Evolutionary conservation across 2,329 filamentous ascomycete genomes (phyloP).

Genomic region (Clarireedia homoeocarpa): DNA sequence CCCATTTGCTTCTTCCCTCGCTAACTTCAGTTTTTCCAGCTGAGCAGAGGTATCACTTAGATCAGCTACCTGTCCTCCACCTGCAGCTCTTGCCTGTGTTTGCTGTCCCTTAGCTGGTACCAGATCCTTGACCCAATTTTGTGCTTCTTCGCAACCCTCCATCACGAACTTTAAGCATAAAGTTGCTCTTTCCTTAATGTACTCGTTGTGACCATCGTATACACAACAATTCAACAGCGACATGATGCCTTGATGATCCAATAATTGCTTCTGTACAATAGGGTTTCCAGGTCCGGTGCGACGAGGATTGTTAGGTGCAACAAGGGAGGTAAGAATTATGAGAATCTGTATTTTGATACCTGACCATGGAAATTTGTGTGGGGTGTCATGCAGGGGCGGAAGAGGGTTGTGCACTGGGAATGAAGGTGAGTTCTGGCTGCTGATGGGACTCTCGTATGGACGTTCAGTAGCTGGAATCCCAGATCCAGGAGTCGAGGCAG

Average conservation of each 20-base stretch:
- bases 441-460: slow-evolving; percentile 46
- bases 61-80: neutral
- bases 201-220: slow-evolving; percentile 89
- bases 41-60: neutral
- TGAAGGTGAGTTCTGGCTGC: slow-evolving; percentile 12
- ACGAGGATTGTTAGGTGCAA: slow-evolving; percentile 68
- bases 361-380: slow-evolving; percentile 57
- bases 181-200: slow-evolving; percentile 84
- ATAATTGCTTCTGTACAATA: slow-evolving; percentile 79
- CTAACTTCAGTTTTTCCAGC: neutral
- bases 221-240: slow-evolving; percentile 81
- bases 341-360: slow-evolving; percentile 90
- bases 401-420: slow-evolving; percentile 32
- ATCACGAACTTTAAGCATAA: slow-evolving; percentile 80
- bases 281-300: slow-evolving; percentile 56
- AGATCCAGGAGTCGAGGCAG: slow-evolving; percentile 3
- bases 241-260: slow-evolving; percentile 77
- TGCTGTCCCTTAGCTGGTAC: slow-evolving; percentile 27
- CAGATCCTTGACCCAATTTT: slow-evolving; percentile 57
- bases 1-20: neutral
- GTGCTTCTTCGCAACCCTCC: slow-evolving; percentile 67
- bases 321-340: slow-evolving; percentile 77
- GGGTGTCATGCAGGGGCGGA: slow-evolving; percentile 52
- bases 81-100: slow-evolving; percentile 12
- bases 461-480: slow-evolving; percentile 47